Evolutionary conservation across 768 basidiomycete species (phyloP).

Genomic region (Hemileccinum impolitum): DNA sequence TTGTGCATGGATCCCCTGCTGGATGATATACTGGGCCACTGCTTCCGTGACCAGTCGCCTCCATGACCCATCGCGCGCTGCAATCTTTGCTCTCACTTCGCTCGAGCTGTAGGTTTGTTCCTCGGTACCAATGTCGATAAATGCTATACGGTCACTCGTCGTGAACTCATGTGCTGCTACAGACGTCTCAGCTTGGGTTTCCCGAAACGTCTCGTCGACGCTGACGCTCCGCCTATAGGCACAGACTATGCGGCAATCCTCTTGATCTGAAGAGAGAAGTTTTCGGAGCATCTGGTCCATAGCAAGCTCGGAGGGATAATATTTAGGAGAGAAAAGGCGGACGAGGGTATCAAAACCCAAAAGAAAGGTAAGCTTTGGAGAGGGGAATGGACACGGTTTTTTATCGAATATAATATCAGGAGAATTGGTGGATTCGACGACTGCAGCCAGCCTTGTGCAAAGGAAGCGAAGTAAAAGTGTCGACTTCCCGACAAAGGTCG

Average conservation of each 20-base stretch:
- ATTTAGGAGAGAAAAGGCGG: conserved; percentile 71
- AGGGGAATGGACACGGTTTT: conserved; percentile 6
- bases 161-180: conserved; percentile 49
- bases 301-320: conserved; percentile 52
- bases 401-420: conserved; percentile 9
- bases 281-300: conserved; percentile 55
- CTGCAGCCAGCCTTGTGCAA: conserved; percentile 18
- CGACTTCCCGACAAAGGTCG: conserved; percentile 86
- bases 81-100: conserved; percentile 44
- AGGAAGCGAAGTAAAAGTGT: conserved; percentile 52
- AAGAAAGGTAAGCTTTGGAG: conserved; percentile 60
- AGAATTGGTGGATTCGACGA: background rate
- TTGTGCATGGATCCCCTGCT: conserved; percentile 51
- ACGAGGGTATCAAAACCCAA: conserved; percentile 84
- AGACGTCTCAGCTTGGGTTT: conserved; percentile 27
- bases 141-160: conserved; percentile 44
- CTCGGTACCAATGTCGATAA: conserved; percentile 59
- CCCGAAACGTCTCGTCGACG: conserved; percentile 19
- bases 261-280: conserved; percentile 57
- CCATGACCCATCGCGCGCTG: conserved; percentile 38
- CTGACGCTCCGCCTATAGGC: conserved; percentile 47
- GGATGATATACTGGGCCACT: conserved; percentile 50
- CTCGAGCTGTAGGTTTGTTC: conserved; percentile 69
- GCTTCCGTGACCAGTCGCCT: conserved; percentile 41
- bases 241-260: conserved; percentile 63